These are phyloP conservation scores for Cylindrotheca closterium DNA, from an alignment of 108 stramenopile species.

Conservation along the genomic window DNA sequence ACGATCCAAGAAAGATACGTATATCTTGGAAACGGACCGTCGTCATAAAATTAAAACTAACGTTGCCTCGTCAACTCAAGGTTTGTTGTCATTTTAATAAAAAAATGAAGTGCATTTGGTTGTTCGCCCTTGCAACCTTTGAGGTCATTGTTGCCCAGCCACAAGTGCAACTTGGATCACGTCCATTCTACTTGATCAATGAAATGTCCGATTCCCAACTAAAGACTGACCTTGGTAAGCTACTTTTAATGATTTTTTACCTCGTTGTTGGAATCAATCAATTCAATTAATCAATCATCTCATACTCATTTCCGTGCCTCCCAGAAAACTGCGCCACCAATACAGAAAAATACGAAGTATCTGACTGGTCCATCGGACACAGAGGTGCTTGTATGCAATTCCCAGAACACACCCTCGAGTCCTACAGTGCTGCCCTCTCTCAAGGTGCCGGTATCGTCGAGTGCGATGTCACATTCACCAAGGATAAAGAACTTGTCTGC, in stretches of 20 bases:
- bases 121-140: too few species aligned
- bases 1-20: neutral
- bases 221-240: conserved; percentile 57
- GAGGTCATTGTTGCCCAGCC: too few species aligned
- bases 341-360: conserved; percentile 22
- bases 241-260: neutral
- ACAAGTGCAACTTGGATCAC: conserved; percentile 34
- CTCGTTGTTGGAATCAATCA: neutral
- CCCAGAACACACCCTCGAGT: conserved; percentile 59
- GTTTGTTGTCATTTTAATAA: neutral
- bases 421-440: conserved; percentile 46
- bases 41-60: too few species aligned
- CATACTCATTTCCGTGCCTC: too few species aligned
- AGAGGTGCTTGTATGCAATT: conserved; percentile 68
- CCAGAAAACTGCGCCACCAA: conserved; percentile 45
- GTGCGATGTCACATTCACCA: conserved; percentile 83
- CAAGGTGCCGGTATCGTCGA: conserved; percentile 75
- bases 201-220: conserved; percentile 44
- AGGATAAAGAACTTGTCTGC: conserved; percentile 62
- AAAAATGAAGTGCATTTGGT: too few species aligned
- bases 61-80: neutral
- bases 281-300: neutral
- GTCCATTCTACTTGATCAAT: conserved; percentile 62
- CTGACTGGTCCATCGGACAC: conserved; percentile 74
- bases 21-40: too few species aligned